Base-by-base conservation (phyloP, 2,329 filamentous ascomycete species). In the Lecanosticta acicola region DNA sequence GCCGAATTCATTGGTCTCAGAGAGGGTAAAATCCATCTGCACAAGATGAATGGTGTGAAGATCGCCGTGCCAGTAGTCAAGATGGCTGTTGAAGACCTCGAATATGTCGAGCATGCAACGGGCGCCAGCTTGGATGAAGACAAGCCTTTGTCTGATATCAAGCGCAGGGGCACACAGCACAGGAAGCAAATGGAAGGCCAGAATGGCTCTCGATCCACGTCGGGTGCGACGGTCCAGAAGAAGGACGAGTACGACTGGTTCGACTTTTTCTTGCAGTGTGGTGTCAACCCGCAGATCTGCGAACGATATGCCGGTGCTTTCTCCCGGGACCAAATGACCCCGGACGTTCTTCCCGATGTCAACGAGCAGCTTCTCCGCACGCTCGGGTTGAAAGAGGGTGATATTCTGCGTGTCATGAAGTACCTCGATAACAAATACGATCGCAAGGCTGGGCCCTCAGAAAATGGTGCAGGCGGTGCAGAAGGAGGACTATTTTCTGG, bases 41-140 rank as follows among this genome's bases (percentile, higher is more conserved):
- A 98, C 73, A 98, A 98, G 72, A 78, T 88, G 69, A 98, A 98
- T 64, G 93, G 93, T 32, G 89, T 98, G 59, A 97, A 97, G 69
- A 98, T 98, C 67, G 93, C 93, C 7, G 93, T 98, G 3, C 93
- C 93, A 2, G 81, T 97, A 20, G 75, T 81, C 32, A 98, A 98
- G 66, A 98, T 98, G 93, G 94, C 91, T 1, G 77, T 89, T 34
- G 86, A 91, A 61, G 93, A 98, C 68, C 75, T 98, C 32, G 91
- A 96, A 68, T 97, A 94, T 60, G 91, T 98, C 45, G 93, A 98
- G 68, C 80, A 79, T 49, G 74, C 80, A 13, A 93, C 90, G n/a
- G 89, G 90, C 29, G 78, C 88, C 40, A 95, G 90, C 10, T 72
- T 97, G 39, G 84, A 87, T 54, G 91, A 97, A 60, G 89, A 96